These are phyloP conservation scores for Ceratobasidium papillatum DNA, from an alignment of 1,284 basidiomycete genomes.

Conservation along the genomic window DNA sequence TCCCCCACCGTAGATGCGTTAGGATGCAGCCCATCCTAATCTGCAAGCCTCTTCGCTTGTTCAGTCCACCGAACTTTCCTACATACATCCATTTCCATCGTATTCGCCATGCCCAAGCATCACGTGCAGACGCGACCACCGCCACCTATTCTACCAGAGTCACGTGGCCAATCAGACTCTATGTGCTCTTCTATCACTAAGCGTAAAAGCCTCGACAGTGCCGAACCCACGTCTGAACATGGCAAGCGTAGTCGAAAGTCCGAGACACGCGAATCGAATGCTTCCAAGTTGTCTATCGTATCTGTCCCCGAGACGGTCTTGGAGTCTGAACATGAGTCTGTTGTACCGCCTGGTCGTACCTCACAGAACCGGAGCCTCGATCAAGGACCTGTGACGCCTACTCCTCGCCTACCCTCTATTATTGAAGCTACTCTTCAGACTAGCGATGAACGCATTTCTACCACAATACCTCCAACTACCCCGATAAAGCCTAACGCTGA, in stretches of 20 bases:
- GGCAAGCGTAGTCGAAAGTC: not conserved
- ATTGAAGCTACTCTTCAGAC: not conserved
- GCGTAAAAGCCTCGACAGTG: not conserved
- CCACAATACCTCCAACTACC: not conserved
- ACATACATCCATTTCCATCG: no score
- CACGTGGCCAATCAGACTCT: no score
- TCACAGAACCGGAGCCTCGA: not conserved
- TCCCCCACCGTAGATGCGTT: no score
- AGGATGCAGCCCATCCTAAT: no score
- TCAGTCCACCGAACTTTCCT: no score
- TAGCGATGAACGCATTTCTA: not conserved
- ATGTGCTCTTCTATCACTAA: no score
- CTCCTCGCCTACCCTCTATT: not conserved
- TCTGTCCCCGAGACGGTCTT: constrained; percentile 11
- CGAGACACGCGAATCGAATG: not conserved
- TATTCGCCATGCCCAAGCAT: no score
- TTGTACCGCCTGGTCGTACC: not conserved
- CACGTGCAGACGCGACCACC: no score
- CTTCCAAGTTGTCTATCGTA: not conserved
- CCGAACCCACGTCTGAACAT: not conserved
- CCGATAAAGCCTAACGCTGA: not conserved
- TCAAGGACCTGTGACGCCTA: not conserved
- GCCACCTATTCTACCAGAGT: no score
- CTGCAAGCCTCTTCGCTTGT: no score
- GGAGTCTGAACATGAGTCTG: not conserved